Evolutionary conservation across 768 basidiomycete genomes (phyloP), one percentile per base, ranked within the genome.

Genomic region (Lyophyllum decastes): DNA sequence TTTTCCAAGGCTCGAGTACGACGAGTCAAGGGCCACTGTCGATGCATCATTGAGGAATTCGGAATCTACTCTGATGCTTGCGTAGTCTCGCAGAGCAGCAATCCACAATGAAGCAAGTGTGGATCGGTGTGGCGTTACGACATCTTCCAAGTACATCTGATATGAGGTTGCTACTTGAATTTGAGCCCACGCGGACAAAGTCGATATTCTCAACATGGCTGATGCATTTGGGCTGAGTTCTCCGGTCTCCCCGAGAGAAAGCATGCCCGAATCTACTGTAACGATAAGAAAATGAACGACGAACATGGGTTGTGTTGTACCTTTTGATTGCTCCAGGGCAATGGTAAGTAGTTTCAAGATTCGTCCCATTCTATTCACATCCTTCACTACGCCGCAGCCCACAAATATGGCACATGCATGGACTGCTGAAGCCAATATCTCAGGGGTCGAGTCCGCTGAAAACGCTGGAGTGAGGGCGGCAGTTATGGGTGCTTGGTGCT

Each of bases 401-500:
- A 98, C 94, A 66, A 96, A 98, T 8, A 94, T 82, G 2, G 96
- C 97, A 64, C 96, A 98, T 10, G 94, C 90, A 67, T 94, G 86
- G 17, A 98, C 87, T 1, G 95, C 96, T 24, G 92, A 88, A 0
- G 95, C 92, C 40, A 98, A 68, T 30, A 98, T 95, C 69, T 99
- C 96, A 0, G 96, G 96, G 0, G 94, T 94, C 0, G 95, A 93
- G 68, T 98, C 97, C 0, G 93, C 82, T 1, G 94, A 94, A 67
- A 99, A 98, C 0, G 95, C 95, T 0, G 97, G 96, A 0, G 96
- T 98, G 17, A 98, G 80, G 0, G 97, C 97, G 19, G 97, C 94
- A 2, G 96, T 97, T 58, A 99, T 96, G 0, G 97, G 96, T 0
- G 97, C 96, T 74, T 99, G 97, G 71, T 97, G 91, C 70, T 99